Base-by-base conservation (phyloP, 257 asterid genomes). In the Parsonsia alboflavescens region DNA sequence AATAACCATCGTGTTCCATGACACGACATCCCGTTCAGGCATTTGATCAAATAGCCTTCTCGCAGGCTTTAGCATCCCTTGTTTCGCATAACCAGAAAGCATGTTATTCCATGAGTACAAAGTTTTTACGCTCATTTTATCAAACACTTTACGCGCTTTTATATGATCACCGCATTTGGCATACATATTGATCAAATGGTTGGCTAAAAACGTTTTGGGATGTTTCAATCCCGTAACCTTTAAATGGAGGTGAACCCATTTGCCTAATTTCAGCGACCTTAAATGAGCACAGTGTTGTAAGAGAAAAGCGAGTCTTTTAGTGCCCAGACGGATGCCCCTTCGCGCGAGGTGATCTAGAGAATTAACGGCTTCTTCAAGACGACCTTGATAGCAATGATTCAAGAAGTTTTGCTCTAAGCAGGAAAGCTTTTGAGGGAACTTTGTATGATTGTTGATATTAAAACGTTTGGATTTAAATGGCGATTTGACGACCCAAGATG, bases 61-160 rank as follows among this genome's bases (percentile, higher is more conserved):
- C 17, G 94, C 98, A 73, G 91, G 87, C 82, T 80, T 81, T 49
- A 66, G 77, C 91, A 87, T 85, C 78, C 91, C 91, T 74, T 81
- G 72, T 70, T 84, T 84, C 0, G 91, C 89, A 76, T 89, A 92
- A 36, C 96, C 93, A 48, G 92, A 77, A 10, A 92, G 92, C 97
- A 90, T 89, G 75, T 78, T 84, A 78, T 92, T 92, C 97, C 97
- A 92, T 41, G 96, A 90, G 73, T 87, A 92, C 89, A 92, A 78
- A 82, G 88, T 90, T 81, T 86, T 85, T 3, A 6, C 75, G 6
- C 75, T 58, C 96, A 89, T 85, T 89, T 84, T 83, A 75, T 89
- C 94, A 30, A 93, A 90, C 87, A 92, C 80, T 57, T 80, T 79
- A 41, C 97, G 96, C 6, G 97, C 97, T 76, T 73, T 82, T 5